Percentiles rank a stretch among this genome's conserved stretches.
Conservation (phyloP, 169 alveolate species). For the Plasmodium coatneyi region DNA sequence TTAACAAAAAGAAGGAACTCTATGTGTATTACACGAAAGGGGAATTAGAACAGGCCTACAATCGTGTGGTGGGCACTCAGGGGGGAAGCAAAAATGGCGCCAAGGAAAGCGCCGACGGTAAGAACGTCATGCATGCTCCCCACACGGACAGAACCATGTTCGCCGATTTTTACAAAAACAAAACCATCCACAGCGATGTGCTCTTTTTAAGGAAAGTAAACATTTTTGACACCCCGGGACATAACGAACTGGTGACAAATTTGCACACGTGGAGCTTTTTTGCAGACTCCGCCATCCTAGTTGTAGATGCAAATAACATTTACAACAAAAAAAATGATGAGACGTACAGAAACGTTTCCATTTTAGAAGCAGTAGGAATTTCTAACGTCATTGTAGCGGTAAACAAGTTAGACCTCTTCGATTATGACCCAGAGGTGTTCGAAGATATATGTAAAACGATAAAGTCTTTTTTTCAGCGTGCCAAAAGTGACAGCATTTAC, state of each 20-base stretch:
- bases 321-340: conserved; percentile 76
- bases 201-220: conserved; percentile 76
- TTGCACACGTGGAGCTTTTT: conserved; percentile 82
- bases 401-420: conserved; percentile 80
- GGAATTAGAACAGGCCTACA: conserved; percentile 22
- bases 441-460: conserved; percentile 50
- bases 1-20: conserved; percentile 65
- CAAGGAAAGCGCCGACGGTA: background rate
- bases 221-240: conserved; percentile 86
- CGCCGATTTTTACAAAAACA: conserved; percentile 14
- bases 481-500: conserved; percentile 37
- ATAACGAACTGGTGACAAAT: conserved; percentile 80
- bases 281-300: conserved; percentile 81
- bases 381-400: conserved; percentile 79
- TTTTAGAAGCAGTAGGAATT: conserved; percentile 80
- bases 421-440: conserved; percentile 66
- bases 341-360: conserved; percentile 76
- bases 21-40: conserved; percentile 39
- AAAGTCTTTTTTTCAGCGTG: conserved; percentile 30
- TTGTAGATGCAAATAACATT: conserved; percentile 81
- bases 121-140: background rate
- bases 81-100: background rate
- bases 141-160: conserved; percentile 40
- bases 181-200: conserved; percentile 2
- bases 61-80: background rate